phyloP scores from a whole-genome alignment of 2,329 filamentous ascomycete species.

The Coleophoma cylindrospora region DNA sequence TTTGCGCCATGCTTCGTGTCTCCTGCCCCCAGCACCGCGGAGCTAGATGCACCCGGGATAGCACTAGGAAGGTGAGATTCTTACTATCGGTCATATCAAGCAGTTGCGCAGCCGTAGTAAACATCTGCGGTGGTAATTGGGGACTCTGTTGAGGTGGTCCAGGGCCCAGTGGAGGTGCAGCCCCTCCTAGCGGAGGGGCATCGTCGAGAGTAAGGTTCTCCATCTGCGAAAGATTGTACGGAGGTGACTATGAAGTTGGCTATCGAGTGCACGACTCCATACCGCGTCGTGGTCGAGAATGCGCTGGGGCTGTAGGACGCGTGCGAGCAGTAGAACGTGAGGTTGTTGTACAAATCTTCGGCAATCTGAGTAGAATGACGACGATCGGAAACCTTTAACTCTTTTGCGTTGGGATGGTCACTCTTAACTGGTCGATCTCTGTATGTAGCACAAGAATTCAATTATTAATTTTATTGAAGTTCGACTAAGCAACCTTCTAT shows the following conservation, averaged over 20 bases:
- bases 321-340: neutral
- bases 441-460: too few relatives aligned
- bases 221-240: conserved; percentile 30
- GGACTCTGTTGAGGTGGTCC: conserved; percentile 33
- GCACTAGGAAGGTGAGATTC: conserved; percentile 25
- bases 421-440: too few relatives aligned
- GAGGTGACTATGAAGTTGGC: conserved; percentile 1
- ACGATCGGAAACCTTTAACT: neutral
- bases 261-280: conserved; percentile 21
- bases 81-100: conserved; percentile 96
- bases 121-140: conserved; percentile 90
- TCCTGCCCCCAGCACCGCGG: neutral
- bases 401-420: too few relatives aligned
- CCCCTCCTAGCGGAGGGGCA: conserved; percentile 30
- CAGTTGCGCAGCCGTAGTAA: conserved; percentile 93
- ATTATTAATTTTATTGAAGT: too few relatives aligned
- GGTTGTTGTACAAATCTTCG: neutral
- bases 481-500: too few relatives aligned
- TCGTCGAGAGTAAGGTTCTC: conserved; percentile 49
- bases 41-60: too few relatives aligned
- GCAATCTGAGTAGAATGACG: neutral
- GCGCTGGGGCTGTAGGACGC: neutral
- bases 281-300: conserved; percentile 8
- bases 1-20: neutral
- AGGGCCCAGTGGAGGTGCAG: conserved; percentile 8